Base-by-base conservation (phyloP, 129 eudicot genomes). In the Cynara cardunculus region DNA sequence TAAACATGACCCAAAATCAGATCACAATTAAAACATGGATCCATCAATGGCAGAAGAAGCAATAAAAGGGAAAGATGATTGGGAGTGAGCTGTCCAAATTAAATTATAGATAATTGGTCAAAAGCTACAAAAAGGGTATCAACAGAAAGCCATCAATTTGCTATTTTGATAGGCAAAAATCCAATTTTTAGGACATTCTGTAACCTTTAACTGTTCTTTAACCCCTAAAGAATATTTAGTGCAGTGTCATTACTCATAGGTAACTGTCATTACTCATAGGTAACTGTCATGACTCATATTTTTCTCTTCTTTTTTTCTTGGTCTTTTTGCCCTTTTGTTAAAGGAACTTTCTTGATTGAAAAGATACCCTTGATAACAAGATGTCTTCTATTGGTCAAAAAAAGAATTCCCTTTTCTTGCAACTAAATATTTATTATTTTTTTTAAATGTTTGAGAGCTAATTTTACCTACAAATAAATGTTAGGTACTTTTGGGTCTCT, bases 61-160 rank as follows among this genome's bases (percentile, higher is more conserved):
- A 73, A 73, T 73, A 66, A 81, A 39, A 39, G 22, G 74, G 73
- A 75, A 73, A 25, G 79, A 65, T 74, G 73, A 65, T 73, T 74
- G 56, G 84, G 74, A 73, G 79, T 73, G 84, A 81, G 80, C 84
- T 81, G 84, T 39, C 84, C 5, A 39, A 73, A 73, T 37, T 39
- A 73, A 73, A 26, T 64, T 56, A 80, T 72, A 35, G 19, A 73
- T 65, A 81, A 37, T 7, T 62, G 67, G 74, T 81, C 84, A 81
- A 81, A 81, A 81, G 79, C 75, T 73, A 53, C 79, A 78, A 72
- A 80, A 80, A 72, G 74, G 84, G 68, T 73, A 4, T 44, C 56
- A 27, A 73, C 28, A 65, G 66, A 78, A 73, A 73, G 80, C 74
- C 79, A 81, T 64, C 74, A 81, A 41, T 81, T 73, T 73, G 80